Conservation (phyloP, 148 eudicot genomes). For the Mesembryanthemum crystallinum region DNA sequence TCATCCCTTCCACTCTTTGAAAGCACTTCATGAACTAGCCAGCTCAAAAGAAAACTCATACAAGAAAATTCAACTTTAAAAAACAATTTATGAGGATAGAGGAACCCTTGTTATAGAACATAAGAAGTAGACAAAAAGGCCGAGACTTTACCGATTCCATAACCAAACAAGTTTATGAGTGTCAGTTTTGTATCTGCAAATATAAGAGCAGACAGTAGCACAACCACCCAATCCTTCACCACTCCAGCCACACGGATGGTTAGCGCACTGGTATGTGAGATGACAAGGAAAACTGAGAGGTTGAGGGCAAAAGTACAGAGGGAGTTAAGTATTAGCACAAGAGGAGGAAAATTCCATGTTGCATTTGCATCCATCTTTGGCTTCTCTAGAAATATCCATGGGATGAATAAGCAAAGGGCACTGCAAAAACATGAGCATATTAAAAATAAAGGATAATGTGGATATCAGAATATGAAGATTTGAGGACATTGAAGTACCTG, state of each 20-base stretch:
- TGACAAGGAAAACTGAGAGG: conserved; percentile 93
- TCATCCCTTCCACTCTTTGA: background rate
- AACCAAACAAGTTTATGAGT: conserved; percentile 78
- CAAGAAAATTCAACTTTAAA: background rate
- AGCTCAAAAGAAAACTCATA: background rate
- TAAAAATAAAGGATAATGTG: background rate
- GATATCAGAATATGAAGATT: background rate
- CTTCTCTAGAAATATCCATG: conserved; percentile 96
- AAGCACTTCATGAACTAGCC: background rate
- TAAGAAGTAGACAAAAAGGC: background rate
- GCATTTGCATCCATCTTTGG: conserved; percentile 83
- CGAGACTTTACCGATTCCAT: conserved; percentile 73
- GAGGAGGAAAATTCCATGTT: conserved; percentile 78
- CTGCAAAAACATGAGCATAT: conserved; percentile 41
- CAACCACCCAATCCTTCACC: conserved; percentile 99
- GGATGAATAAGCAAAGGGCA: conserved; percentile 88
- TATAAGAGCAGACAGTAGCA: conserved; percentile 80
- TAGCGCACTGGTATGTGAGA: conserved; percentile 91
- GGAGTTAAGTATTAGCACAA: conserved; percentile 68
- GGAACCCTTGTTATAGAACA: background rate
- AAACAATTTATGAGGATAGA: background rate
- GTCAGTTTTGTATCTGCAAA: conserved; percentile 97
- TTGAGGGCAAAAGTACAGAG: conserved; percentile 97
- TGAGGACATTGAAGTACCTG: conserved; percentile 49
- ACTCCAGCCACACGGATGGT: conserved; percentile 99